These are phyloP conservation scores for Penicillium macrosclerotiorum DNA, from an alignment of 495 filamentous ascomycete species.

Conservation along the genomic window DNA sequence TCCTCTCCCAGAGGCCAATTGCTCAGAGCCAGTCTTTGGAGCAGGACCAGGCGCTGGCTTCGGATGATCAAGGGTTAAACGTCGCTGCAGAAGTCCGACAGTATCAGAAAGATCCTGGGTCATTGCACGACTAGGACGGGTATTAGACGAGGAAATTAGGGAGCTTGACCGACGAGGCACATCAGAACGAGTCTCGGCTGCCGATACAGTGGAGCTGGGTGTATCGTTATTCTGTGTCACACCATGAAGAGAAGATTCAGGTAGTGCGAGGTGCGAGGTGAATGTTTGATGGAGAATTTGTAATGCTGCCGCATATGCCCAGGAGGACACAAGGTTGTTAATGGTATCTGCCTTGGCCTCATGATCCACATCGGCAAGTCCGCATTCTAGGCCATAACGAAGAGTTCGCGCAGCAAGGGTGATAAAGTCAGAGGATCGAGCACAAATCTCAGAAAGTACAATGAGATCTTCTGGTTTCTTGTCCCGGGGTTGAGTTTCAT, in stretches of 20 bases:
- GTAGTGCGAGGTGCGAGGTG: constrained; percentile 64
- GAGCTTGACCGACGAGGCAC: constrained; percentile 47
- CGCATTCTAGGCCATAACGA: constrained; percentile 63
- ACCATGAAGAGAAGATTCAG: constrained; percentile 52
- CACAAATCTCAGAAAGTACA: constrained; percentile 76
- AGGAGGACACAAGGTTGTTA: constrained; percentile 80
- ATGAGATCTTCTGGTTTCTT: constrained; percentile 71
- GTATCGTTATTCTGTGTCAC: constrained; percentile 27
- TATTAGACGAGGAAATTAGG: constrained; percentile 23
- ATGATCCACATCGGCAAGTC: constrained; percentile 34
- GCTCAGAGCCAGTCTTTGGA: constrained; percentile 67
- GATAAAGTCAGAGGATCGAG: constrained; percentile 75
- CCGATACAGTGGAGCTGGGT: constrained; percentile 12
- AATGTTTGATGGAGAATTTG: constrained; percentile 76
- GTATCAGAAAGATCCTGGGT: constrained; percentile 34
- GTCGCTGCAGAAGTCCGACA: constrained; percentile 17
- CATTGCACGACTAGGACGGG: constrained; percentile 27
- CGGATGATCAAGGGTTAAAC: constrained; percentile 30
- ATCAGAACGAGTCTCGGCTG: constrained; percentile 44
- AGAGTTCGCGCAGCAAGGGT: constrained; percentile 73
- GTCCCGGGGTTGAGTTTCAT: constrained; percentile 20
- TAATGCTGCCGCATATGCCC: constrained; percentile 75
- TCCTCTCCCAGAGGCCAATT: constrained; percentile 78
- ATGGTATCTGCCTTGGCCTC: constrained; percentile 52
- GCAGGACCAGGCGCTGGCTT: constrained; percentile 22